A percentile compares a stretch with the other conserved stretches of the same genome.
Conservation (phyloP, 352 stramenopile species). For the Phytophthora boehmeriae region DNA sequence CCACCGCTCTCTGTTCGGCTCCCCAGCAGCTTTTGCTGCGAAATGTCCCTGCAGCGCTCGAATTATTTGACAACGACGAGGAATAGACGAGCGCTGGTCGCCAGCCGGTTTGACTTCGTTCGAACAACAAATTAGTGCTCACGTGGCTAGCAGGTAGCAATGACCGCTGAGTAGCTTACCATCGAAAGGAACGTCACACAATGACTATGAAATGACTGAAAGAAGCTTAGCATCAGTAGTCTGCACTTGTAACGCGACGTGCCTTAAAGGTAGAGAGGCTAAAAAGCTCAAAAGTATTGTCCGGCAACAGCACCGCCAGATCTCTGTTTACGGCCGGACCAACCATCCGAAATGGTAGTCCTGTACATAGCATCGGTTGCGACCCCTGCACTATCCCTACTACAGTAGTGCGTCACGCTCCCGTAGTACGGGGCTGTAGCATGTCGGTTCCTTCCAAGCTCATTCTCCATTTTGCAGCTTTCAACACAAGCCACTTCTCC, state of each 20-base stretch:
- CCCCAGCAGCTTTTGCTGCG: slow-evolving; percentile 4
- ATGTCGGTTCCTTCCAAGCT: slow-evolving; percentile 14
- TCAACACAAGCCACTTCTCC: slow-evolving; percentile 1
- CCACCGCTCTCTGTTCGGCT: slow-evolving; percentile 17
- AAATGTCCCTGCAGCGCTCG: slow-evolving; percentile 8
- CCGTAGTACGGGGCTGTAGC: no score
- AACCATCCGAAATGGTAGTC: no score
- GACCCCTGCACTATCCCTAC: no score
- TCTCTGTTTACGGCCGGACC: background rate
- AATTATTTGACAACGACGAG: slow-evolving; percentile 24
- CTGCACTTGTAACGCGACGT: no score
- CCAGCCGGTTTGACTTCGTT: slow-evolving; percentile 17
- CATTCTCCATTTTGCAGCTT: slow-evolving; percentile 32
- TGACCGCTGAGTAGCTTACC: background rate
- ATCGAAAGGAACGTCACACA: background rate
- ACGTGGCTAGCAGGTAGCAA: slow-evolving; percentile 11
- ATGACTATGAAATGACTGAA: background rate
- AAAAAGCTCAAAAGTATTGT: background rate
- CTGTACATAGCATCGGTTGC: background rate
- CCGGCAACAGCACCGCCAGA: no score
- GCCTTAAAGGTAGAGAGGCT: background rate
- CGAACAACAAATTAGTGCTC: slow-evolving; percentile 27
- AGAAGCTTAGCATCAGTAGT: background rate
- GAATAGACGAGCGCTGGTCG: slow-evolving; percentile 9
- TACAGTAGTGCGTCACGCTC: background rate